These are phyloP conservation scores for Sclerotiophoma versabilis DNA, from an alignment of 2,329 filamentous ascomycete species.

Conservation along the genomic window DNA sequence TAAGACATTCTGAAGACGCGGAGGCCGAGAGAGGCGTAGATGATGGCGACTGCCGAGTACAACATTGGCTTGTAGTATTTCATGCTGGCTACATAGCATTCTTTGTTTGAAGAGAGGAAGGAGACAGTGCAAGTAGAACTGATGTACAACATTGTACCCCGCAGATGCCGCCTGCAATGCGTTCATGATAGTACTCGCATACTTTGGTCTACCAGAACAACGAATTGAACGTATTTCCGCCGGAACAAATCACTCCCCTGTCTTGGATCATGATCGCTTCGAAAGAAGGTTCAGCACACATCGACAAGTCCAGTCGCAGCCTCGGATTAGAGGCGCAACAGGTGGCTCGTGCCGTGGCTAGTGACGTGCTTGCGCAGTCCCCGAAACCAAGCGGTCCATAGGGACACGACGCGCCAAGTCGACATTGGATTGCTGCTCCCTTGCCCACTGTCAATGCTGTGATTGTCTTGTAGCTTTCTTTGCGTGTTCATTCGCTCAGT, in stretches of 20 bases:
- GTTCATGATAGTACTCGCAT: constrained; percentile 1
- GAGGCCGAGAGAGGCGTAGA: constrained; percentile 29
- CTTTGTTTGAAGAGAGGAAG: neutral
- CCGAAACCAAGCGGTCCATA: constrained; percentile 28
- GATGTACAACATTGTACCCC: constrained; percentile 8
- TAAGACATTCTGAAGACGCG: constrained; percentile 23
- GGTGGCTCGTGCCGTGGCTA: constrained; percentile 33
- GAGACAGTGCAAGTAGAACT: neutral
- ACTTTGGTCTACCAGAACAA: neutral
- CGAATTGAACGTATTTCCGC: neutral
- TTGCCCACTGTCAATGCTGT: constrained; percentile 23
- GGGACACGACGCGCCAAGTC: constrained; percentile 49
- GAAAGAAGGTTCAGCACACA: neutral
- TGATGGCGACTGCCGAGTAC: constrained; percentile 22
- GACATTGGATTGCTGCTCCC: constrained; percentile 36
- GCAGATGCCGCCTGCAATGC: neutral
- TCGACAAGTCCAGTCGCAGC: neutral
- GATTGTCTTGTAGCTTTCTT: constrained; percentile 16
- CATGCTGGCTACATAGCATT: constrained; percentile 3
- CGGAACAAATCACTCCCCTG: neutral
- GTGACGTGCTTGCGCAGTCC: constrained; percentile 33
- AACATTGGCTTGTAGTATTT: constrained; percentile 28
- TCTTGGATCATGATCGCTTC: neutral
- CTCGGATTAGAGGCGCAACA: constrained; percentile 5
- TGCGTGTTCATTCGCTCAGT: constrained; percentile 1